Evolutionary conservation across 441 rosid species (phyloP).

Genomic region (Aleurites moluccanus): DNA sequence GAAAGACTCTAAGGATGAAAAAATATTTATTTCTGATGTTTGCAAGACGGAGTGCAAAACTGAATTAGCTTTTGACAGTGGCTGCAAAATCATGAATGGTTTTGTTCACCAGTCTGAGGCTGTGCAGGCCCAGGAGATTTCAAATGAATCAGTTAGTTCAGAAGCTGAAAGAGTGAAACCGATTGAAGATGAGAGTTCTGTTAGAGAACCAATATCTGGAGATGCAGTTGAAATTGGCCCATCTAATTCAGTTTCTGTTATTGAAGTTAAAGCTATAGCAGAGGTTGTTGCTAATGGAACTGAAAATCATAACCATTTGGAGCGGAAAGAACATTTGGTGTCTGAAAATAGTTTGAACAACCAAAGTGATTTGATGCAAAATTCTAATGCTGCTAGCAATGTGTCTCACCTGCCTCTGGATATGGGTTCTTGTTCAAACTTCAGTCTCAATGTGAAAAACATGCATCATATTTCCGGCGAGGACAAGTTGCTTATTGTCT

Average conservation of each 20-base stretch:
- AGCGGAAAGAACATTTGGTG: conserved; percentile 25
- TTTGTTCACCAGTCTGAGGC: conserved; percentile 33
- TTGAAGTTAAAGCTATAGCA: conserved; percentile 34
- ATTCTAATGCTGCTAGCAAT: conserved; percentile 30
- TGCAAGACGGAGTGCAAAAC: conserved; percentile 24
- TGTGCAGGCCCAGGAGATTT: conserved; percentile 29
- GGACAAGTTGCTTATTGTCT: conserved; percentile 34
- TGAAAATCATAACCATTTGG: conserved; percentile 33
- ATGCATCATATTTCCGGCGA: conserved; percentile 40
- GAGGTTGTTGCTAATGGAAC: conserved; percentile 39
- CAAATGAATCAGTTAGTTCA: conserved; percentile 28
- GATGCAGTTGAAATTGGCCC: conserved; percentile 35
- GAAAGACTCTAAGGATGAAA: conserved; percentile 32
- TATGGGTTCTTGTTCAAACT: conserved; percentile 35
- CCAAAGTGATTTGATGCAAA: conserved; percentile 34
- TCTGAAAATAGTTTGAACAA: conserved; percentile 31
- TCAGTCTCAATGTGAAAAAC: conserved; percentile 35
- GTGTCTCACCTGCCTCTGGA: conserved; percentile 31
- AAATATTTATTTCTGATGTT: conserved; percentile 37
- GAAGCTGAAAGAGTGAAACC: conserved; percentile 32
- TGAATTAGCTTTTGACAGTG: conserved; percentile 29
- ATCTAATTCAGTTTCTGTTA: conserved; percentile 32
- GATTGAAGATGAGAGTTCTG: conserved; percentile 28
- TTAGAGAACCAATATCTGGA: conserved; percentile 28
- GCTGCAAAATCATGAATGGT: conserved; percentile 31